Conservation (phyloP, 1,139 yeast species). For the Candida sp. region DNA sequence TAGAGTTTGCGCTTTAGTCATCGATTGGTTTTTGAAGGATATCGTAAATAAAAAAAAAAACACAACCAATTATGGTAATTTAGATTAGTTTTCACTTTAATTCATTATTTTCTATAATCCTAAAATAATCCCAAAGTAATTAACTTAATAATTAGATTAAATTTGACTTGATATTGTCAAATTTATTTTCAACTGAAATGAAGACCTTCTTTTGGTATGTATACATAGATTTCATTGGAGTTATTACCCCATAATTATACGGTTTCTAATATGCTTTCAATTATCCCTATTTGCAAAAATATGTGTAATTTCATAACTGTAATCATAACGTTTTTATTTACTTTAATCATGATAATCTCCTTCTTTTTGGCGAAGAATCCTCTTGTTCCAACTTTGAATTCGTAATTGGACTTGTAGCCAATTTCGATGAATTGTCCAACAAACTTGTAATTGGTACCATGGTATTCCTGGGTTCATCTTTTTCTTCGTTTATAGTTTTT, state of each 20-base stretch:
- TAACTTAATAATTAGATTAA: background rate
- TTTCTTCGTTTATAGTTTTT: background rate
- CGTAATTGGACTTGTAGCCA: background rate
- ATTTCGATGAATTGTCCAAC: background rate
- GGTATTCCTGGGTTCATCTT: conserved; percentile 5
- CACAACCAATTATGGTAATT: too few relatives aligned
- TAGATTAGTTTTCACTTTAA: background rate
- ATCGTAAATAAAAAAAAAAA: background rate
- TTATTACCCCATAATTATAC: too few relatives aligned
- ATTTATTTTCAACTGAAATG: background rate
- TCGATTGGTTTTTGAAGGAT: background rate
- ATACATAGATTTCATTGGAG: too few relatives aligned
- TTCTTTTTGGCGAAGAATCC: conserved; percentile 5
- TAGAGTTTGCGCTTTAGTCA: background rate
- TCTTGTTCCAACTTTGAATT: background rate
- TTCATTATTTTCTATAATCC: background rate
- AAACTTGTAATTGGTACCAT: conserved; percentile 24
- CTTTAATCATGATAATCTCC: conserved; percentile 31
- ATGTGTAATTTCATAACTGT: too few relatives aligned
- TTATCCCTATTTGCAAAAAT: too few relatives aligned
- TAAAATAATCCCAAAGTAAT: background rate
- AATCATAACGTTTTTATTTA: too few relatives aligned
- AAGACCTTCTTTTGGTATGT: too few relatives aligned
- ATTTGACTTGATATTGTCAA: background rate
- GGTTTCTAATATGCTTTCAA: too few relatives aligned